Base-by-base conservation (phyloP, 1,284 basidiomycete species). In the Trametes pubescens region DNA sequence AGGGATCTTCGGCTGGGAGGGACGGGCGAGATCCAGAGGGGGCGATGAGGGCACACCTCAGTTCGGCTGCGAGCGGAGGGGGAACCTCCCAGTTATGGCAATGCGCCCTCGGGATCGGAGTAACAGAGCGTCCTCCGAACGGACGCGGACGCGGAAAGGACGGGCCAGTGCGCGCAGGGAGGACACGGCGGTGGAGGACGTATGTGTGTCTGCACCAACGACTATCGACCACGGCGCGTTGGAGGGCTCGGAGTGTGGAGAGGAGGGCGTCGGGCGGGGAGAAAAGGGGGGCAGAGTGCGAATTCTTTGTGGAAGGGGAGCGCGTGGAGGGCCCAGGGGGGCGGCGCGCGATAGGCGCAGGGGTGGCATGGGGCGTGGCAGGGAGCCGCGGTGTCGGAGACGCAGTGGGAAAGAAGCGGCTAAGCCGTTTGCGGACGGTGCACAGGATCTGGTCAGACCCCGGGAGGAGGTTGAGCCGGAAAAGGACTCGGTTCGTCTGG, bases 1-100 rank as follows among this genome's bases (percentile, higher is more conserved):
- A 37, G 59, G 66, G 65, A 71, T 71, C 68, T 69, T 70, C 69
- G 71, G 69, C 69, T 66, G 64, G 65, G 66, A 24, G 63, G 63
- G 56, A 51, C 56, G 51, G 65, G 65, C 55, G 69, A 72, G 69
- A 70, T 72, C 69, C 51, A n/a, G n/a, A 22, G 57, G 52, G 29
- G 38, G 70, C 71, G 71, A 71, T 71, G 71, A 71, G 71, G 62
- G 65, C 64, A 69, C 65, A 59, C 49, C 71, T 70, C 71, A 69
- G 65, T 71, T 72, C 71, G 69, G 68, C 61, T 65, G 66, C 60
- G 65, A 64, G 67, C 66, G 64, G 57, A 65, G 58, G 61, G 51
- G 46, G 65, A 29, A 65, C 58, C 51, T 66, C 57, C 64, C 59
- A 14, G 24, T 46, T 60, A 56, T 44, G 64, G 67, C 43, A 68